phyloP scores from a whole-genome alignment of 31 red algal genomes.

The Odonthalia washingtoniensis region DNA sequence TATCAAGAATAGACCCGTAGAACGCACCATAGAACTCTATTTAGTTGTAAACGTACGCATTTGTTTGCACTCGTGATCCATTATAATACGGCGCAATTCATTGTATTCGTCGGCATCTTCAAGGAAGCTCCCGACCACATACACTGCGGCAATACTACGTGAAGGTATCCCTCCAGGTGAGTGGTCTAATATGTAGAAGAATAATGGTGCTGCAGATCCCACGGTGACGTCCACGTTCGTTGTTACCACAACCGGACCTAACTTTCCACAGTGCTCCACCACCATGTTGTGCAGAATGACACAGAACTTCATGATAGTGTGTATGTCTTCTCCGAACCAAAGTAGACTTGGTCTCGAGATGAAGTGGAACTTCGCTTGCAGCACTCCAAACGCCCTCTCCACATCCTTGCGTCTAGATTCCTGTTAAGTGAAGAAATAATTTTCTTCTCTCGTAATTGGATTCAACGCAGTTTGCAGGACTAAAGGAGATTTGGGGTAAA shows the following conservation, averaged over 20 bases:
- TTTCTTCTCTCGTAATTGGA: slow-evolving; percentile 22
- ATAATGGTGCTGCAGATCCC: too few relatives aligned
- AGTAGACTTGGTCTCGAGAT: neutral
- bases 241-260: too few relatives aligned
- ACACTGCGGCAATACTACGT: neutral
- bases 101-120: neutral
- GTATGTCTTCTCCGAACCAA: neutral
- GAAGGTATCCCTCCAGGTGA: too few relatives aligned
- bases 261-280: slow-evolving; percentile 7
- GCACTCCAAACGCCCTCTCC: slow-evolving; percentile 41
- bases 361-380: slow-evolving; percentile 38
- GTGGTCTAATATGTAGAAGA: too few relatives aligned
- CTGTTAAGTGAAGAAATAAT: slow-evolving; percentile 4
- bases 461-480: slow-evolving; percentile 32
- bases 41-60: neutral
- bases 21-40: neutral
- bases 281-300: slow-evolving; percentile 62
- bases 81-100: neutral
- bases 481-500: slow-evolving; percentile 43
- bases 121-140: neutral
- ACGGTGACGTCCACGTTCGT: too few relatives aligned
- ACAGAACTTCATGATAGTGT: slow-evolving; percentile 37
- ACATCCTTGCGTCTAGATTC: slow-evolving; percentile 12
- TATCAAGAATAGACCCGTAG: neutral
- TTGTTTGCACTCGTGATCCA: slow-evolving; percentile 22